phyloP scores from a whole-genome alignment of 805 yeast genomes.

The Candida tibetensis region DNA sequence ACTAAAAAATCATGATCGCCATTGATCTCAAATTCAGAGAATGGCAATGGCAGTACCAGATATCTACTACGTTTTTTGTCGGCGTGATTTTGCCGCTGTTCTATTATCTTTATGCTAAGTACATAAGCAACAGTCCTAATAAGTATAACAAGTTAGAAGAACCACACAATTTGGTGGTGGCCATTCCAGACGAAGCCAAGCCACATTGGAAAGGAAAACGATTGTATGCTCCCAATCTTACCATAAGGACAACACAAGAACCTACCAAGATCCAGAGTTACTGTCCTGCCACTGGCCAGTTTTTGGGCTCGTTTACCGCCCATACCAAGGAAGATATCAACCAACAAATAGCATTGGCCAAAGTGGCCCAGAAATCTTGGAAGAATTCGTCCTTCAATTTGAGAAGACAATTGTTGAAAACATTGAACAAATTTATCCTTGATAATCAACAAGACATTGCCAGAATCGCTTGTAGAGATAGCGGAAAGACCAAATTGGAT shows the following conservation, averaged over 20 bases:
- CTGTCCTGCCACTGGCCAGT: constrained; percentile 97
- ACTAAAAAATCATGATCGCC: constrained; percentile 45
- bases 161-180: constrained; percentile 48
- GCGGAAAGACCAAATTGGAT: constrained; percentile 94
- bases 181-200: constrained; percentile 72
- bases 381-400: constrained; percentile 53
- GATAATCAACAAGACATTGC: constrained; percentile 86
- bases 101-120: constrained; percentile 34
- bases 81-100: constrained; percentile 36
- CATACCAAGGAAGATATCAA: constrained; percentile 73
- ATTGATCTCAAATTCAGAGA: constrained; percentile 40
- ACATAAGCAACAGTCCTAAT: constrained; percentile 37
- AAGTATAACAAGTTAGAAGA: constrained; percentile 42
- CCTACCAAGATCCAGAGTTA: constrained; percentile 73
- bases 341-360: constrained; percentile 50
- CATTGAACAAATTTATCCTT: constrained; percentile 68
- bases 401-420: constrained; percentile 66
- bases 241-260: constrained; percentile 56
- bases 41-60: constrained; percentile 45
- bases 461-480: constrained; percentile 90
- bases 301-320: constrained; percentile 67
- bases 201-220: constrained; percentile 93
- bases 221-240: constrained; percentile 54
- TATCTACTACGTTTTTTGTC: constrained; percentile 42
- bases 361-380: constrained; percentile 54